phyloP scores from a whole-genome alignment of 371 early-diverging fungal genomes.

The Lichtheimia hyalospora region DNA sequence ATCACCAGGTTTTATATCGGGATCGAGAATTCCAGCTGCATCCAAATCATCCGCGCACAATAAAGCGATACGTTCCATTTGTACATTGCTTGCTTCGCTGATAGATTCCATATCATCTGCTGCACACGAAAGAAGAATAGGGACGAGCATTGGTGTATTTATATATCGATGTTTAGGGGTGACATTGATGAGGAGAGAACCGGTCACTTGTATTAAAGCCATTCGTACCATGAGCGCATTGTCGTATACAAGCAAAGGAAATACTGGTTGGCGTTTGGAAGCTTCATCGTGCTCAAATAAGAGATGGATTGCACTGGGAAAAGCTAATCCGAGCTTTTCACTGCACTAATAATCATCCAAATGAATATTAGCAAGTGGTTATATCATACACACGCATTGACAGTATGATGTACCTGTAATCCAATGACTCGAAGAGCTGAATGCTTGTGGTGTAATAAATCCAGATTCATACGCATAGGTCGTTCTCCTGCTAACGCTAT shows the following conservation, averaged over 20 bases:
- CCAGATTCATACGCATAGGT: background rate
- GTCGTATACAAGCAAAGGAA: slow-evolving; percentile 5
- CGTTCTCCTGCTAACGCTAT: background rate
- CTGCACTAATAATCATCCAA: background rate
- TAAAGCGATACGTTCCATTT: background rate
- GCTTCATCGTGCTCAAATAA: slow-evolving; percentile 56
- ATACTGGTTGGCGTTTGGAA: slow-evolving; percentile 15
- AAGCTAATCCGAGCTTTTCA: background rate
- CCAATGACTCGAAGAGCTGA: background rate
- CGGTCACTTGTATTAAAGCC: background rate
- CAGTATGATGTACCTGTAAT: background rate
- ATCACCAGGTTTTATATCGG: background rate
- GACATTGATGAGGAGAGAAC: background rate
- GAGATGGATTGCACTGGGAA: slow-evolving; percentile 2
- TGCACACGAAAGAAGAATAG: background rate
- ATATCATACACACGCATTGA: no score
- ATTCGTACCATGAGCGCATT: background rate
- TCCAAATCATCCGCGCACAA: background rate
- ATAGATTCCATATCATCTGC: slow-evolving; percentile 2
- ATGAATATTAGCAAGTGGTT: no score
- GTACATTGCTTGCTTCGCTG: background rate
- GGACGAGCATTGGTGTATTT: background rate
- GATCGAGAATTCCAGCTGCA: background rate
- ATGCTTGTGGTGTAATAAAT: slow-evolving; percentile 7
- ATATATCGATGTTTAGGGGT: background rate